phyloP scores from a whole-genome alignment of 148 eudicot genomes.

The Silene uniflora region DNA sequence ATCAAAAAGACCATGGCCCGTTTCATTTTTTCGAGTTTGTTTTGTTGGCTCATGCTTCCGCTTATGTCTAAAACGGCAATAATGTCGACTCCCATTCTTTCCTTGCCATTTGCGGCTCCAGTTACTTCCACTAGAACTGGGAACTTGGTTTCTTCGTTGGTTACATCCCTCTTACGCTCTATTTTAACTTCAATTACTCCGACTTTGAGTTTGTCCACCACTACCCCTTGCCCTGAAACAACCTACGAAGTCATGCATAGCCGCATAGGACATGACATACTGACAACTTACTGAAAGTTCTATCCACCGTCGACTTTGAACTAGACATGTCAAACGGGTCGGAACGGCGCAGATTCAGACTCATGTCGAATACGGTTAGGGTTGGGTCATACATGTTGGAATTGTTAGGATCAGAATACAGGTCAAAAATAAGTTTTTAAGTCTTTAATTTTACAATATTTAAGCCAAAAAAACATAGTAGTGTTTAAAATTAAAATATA shows the following conservation, averaged over 20 bases:
- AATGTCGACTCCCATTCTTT: constrained; percentile 15
- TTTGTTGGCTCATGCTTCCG: constrained; percentile 11
- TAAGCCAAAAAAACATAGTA: too few species aligned
- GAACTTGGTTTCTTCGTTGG: constrained; percentile 5
- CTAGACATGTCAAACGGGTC: too few species aligned
- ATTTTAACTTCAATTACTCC: constrained; percentile 4
- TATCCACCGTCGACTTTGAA: too few species aligned
- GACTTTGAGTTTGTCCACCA: neutral
- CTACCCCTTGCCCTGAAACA: constrained; percentile 6
- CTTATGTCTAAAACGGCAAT: constrained; percentile 22
- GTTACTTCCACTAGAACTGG: constrained; percentile 3
- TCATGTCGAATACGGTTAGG: too few species aligned
- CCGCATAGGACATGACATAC: neutral
- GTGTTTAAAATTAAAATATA: too few species aligned
- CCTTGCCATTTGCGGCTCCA: neutral
- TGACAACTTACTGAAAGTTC: too few species aligned
- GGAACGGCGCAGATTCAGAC: too few species aligned
- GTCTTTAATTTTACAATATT: too few species aligned
- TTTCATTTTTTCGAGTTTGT: constrained; percentile 19
- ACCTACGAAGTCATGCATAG: neutral
- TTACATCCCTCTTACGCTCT: neutral
- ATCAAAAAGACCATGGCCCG: constrained; percentile 17
- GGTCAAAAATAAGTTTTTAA: too few species aligned
- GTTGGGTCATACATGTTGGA: too few species aligned
- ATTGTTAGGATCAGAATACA: too few species aligned